Percentiles rank a stretch among this genome's conserved stretches.
Evolutionary conservation across 129 eudicot species (phyloP).

Genomic region (sunflower (Helianthus annuus)): HanXRQr2.0-SUNRISE NC_035448.2:172649085-172649584

Average conservation of each 20-base stretch:
- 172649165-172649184: slow-evolving; percentile 28
- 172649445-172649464: slow-evolving; percentile 51
- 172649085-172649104: slow-evolving; percentile 48
- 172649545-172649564: slow-evolving; percentile 97
- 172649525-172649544: slow-evolving; percentile 99
- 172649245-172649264: slow-evolving; percentile 57
- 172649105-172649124: slow-evolving; percentile 19
- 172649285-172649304: slow-evolving; percentile 94
- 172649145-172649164: not conserved
- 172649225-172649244: slow-evolving; percentile 21
- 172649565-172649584: slow-evolving; percentile 88
- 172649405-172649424: slow-evolving; percentile 17
- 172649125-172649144: slow-evolving; percentile 14
- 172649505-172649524: slow-evolving; percentile 97
- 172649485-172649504: slow-evolving; percentile 96
- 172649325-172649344: slow-evolving; percentile 93
- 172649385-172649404: slow-evolving; percentile 64
- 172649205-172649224: slow-evolving; percentile 14
- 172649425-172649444: slow-evolving; percentile 33
- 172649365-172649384: slow-evolving; percentile 93
- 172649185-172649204: slow-evolving; percentile 28
- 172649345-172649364: slow-evolving; percentile 90
- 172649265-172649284: slow-evolving; percentile 86
- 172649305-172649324: slow-evolving; percentile 94
- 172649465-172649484: slow-evolving; percentile 92